A percentile compares a stretch with the other conserved stretches of the same genome.
These are phyloP conservation scores for Ophiostoma triangulosporum DNA, from an alignment of 2,329 filamentous ascomycete genomes.

Conservation along the genomic window DNA sequence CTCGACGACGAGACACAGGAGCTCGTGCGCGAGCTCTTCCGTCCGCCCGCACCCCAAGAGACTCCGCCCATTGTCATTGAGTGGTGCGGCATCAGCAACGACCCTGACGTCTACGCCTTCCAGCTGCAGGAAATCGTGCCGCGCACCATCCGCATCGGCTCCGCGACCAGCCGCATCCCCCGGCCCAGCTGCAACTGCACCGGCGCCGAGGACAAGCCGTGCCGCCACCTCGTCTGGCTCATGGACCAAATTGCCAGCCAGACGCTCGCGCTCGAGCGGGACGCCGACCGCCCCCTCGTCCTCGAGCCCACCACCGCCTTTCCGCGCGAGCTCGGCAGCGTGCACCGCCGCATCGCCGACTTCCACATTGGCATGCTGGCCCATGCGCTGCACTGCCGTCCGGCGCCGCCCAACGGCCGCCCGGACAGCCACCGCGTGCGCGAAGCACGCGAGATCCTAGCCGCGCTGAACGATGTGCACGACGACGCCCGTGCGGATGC, in stretches of 20 bases:
- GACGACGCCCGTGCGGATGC: constrained; percentile 26
- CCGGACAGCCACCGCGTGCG: constrained; percentile 27
- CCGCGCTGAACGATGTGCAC: constrained; percentile 26
- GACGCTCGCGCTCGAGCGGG: constrained; percentile 19
- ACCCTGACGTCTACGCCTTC: constrained; percentile 37
- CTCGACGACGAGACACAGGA: constrained; percentile 18
- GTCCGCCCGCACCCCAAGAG: constrained; percentile 19
- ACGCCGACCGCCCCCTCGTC: constrained; percentile 19
- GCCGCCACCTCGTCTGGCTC: constrained; percentile 40
- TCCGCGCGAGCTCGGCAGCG: constrained; percentile 13
- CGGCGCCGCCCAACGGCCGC: constrained; percentile 20
- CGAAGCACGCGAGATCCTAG: constrained; percentile 38
- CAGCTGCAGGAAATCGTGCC: constrained; percentile 41
- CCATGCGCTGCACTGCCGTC: constrained; percentile 36
- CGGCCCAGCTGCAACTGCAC: constrained; percentile 34
- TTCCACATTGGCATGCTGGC: constrained; percentile 39
- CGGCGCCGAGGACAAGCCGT: constrained; percentile 22
- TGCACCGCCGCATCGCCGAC: constrained; percentile 33
- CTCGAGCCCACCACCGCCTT: constrained; percentile 24
- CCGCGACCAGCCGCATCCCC: constrained; percentile 25
- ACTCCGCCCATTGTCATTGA: constrained; percentile 36
- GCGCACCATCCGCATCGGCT: constrained; percentile 36
- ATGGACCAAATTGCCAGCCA: constrained; percentile 39
- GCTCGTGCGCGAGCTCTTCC: constrained; percentile 30
- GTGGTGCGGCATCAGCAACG: constrained; percentile 27